These are phyloP conservation scores for Dothidotthia symphoricarpi DNA, from an alignment of 2,329 filamentous ascomycete genomes.

Conservation along the genomic window DNA sequence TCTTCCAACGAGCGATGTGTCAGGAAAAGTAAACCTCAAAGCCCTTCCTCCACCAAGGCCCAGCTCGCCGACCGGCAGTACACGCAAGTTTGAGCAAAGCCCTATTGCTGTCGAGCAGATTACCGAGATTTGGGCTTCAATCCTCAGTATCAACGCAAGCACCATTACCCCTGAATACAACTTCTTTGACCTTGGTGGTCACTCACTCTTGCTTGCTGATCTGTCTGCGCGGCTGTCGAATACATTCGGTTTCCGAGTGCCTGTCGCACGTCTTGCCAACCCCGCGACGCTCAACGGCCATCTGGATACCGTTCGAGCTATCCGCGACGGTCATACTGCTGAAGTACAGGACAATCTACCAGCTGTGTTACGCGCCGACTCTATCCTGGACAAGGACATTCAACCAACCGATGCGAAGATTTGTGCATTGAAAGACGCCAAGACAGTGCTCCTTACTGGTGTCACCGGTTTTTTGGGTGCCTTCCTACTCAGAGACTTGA, in stretches of 20 bases:
- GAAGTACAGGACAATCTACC: slow-evolving; percentile 74
- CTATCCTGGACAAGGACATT: slow-evolving; percentile 68
- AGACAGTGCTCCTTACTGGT: slow-evolving; percentile 70
- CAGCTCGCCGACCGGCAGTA: slow-evolving; percentile 49
- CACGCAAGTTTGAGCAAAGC: slow-evolving; percentile 56
- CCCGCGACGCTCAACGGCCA: slow-evolving; percentile 71
- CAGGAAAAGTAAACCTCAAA: slow-evolving; percentile 75
- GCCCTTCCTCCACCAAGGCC: slow-evolving; percentile 61
- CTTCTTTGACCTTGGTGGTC: slow-evolving; percentile 79
- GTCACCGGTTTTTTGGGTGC: slow-evolving; percentile 75
- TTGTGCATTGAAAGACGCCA: slow-evolving; percentile 61
- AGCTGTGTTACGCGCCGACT: slow-evolving; percentile 65
- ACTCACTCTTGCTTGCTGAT: slow-evolving; percentile 75
- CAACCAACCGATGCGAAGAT: slow-evolving; percentile 55
- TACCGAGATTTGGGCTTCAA: slow-evolving; percentile 68
- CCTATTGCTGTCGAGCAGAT: slow-evolving; percentile 67
- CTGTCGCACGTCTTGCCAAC: slow-evolving; percentile 68
- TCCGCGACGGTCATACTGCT: slow-evolving; percentile 70
- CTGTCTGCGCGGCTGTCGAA: slow-evolving; percentile 68
- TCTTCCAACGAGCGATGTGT: slow-evolving; percentile 73
- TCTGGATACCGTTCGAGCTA: slow-evolving; percentile 66
- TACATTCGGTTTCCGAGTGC: slow-evolving; percentile 70
- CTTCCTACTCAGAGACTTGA: slow-evolving; percentile 67
- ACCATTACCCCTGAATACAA: slow-evolving; percentile 68
- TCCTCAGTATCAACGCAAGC: slow-evolving; percentile 62